These are phyloP conservation scores for Rosa persica DNA, from an alignment of 306 rosid species.

Conservation along the genomic window DNA sequence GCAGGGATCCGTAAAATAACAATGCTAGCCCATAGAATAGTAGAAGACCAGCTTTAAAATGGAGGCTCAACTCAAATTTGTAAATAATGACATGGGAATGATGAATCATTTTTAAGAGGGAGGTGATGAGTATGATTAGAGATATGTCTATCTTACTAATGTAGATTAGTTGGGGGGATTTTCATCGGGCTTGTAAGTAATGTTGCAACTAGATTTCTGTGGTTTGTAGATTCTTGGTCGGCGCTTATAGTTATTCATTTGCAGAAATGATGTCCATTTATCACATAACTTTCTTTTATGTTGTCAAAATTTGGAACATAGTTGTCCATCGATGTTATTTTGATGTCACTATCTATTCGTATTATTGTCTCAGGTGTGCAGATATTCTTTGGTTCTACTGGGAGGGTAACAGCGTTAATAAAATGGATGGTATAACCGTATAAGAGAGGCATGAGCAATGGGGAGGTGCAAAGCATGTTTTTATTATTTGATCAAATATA, in stretches of 20 bases:
- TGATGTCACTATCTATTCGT: not conserved
- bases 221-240: not conserved
- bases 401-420: slow-evolving; percentile 57
- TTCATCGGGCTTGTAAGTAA: not conserved
- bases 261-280: not conserved
- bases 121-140: slow-evolving; percentile 49
- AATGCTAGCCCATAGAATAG: slow-evolving; percentile 58
- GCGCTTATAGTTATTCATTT: not conserved
- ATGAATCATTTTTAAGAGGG: slow-evolving; percentile 62
- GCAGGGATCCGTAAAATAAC: slow-evolving; percentile 58
- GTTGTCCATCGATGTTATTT: not conserved
- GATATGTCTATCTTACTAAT: slow-evolving; percentile 36
- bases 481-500: no score
- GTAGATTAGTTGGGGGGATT: slow-evolving; percentile 5
- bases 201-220: not conserved
- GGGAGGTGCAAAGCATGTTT: not conserved
- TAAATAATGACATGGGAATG: slow-evolving; percentile 70
- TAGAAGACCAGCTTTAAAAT: slow-evolving; percentile 57
- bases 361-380: slow-evolving; percentile 47
- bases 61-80: slow-evolving; percentile 72
- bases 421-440: slow-evolving; percentile 44
- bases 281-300: not conserved
- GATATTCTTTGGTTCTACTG: slow-evolving; percentile 58
- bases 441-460: slow-evolving; percentile 57
- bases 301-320: not conserved